Evolutionary conservation across 495 filamentous ascomycete species (phyloP), one percentile per base, ranked within the genome.

Genomic region (Margaritispora aquatica): DNA sequence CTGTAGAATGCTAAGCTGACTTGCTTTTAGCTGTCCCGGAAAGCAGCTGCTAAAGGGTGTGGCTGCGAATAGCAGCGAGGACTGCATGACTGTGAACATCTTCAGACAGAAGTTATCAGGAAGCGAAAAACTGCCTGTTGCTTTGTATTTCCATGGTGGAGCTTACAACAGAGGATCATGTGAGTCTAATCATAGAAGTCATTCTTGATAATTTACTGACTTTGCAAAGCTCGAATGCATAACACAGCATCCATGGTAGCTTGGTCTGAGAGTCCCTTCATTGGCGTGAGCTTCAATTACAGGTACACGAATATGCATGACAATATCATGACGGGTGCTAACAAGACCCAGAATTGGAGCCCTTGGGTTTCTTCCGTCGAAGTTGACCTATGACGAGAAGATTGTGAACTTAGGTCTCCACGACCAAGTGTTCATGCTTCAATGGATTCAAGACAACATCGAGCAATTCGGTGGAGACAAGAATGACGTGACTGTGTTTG

Each of bases 201-300:
- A 10, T 24, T 50, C 21, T 3, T 23, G 13, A 24, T 23, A 11
- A 22, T 24, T 50, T 24, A 11, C 47, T 50, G 26, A 50, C 13
- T 10, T 26, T 50, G 10, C n/a, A 22, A 13, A 58, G 60, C 60
- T 26, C 22, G 26, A 54, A 59, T 60, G 57, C 62, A 64, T 26
- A 57, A 64, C 23, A 60, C 62, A 4, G 57, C 52, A 17, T 64
- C 62, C 29, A 64, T 64, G 62, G 75, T 80, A 1, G 75, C 80
- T 17, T 86, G 68, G 73, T 78, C 63, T 55, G 75, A 68, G 66
- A 80, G 63, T 55, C 80, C 53, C 53, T 73, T 85, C 49, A 74
- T 89, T 21, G 67, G 80, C 26, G 75, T 88, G 31, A 82, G 80
- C 68, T 84, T 86, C 55, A 85, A 84, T 67, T 90, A 90, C 60